Base-by-base conservation (phyloP, 2,329 filamentous ascomycete species). In the Metarhizium album region DNA sequence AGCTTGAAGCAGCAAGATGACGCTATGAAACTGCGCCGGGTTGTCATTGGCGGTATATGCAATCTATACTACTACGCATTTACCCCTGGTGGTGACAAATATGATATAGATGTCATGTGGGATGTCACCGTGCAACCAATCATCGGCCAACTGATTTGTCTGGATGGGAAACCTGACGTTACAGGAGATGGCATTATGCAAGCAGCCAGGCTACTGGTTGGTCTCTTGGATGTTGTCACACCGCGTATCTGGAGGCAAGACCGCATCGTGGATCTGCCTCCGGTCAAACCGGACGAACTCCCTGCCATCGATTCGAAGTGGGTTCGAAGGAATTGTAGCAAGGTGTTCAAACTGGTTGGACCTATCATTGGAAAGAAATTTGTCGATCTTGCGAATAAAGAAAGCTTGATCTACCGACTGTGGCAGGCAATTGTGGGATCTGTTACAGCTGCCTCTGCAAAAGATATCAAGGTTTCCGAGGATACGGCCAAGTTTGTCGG, bases 391-490 rank as follows among this genome's bases (percentile, higher is more conserved):
- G 74, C 78, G 8, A 73, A 80, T 47, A 73, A 78, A 1, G 76
- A 76, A 18, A 86, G 79, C 55, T 58, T 67, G 9, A 62, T 71
- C 0, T 71, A 67, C 46, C 71, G 68, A 7, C 71, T 87, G 37
- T 87, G 84, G 84, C 65, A 70, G 27, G 72, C 76, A 1, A 70
- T 89, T 13, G 72, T 87, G 42, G 69, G 72, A 3, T 79, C 83
- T 1, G 71, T 90, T 24, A 77, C 82, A 2, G 76, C 78, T 46
- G 86, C 86, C 38, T 84, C 84, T 23, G 78, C 76, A 42, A 95
- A 95, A 67, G 93, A 98, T 66, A 85, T 98, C 58, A 95, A 91
- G 59, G 83, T 90, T 6, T 90, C 89, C 0, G 78, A 79, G 13
- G 91, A 97, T 54, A 87, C 90, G 1, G 86, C 87, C 61, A 79